These are phyloP conservation scores for Hydnum rufescens DNA, from an alignment of 768 basidiomycete species.

Conservation along the genomic window DNA sequence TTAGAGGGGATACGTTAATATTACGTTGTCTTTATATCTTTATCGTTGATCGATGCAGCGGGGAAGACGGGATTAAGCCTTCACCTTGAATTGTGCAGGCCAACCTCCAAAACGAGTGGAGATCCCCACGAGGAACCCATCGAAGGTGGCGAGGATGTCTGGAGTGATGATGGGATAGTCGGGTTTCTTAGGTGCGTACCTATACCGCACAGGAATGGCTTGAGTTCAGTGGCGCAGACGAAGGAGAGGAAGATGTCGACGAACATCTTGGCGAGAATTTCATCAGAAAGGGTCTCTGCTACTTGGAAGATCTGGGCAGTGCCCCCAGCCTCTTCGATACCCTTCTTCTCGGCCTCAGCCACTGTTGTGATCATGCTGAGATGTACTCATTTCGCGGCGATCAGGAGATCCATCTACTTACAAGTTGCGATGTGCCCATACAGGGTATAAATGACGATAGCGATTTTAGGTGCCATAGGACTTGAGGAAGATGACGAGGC, in stretches of 20 bases:
- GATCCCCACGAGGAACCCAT: slow-evolving; percentile 59
- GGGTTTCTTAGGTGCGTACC: slow-evolving; percentile 50
- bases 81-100: slow-evolving; percentile 40
- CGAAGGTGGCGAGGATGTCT: slow-evolving; percentile 33
- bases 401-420: slow-evolving; percentile 19
- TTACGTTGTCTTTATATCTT: not conserved
- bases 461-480: slow-evolving; percentile 3
- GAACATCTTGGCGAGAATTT: slow-evolving; percentile 48
- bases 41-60: not conserved
- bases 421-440: slow-evolving; percentile 54
- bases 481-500: not conserved
- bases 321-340: slow-evolving; percentile 26
- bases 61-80: too few species aligned
- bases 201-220: too few species aligned
- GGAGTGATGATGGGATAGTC: slow-evolving; percentile 48
- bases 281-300: slow-evolving; percentile 54
- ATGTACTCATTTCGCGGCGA: too few species aligned
- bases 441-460: slow-evolving; percentile 36
- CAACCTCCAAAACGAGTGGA: slow-evolving; percentile 68
- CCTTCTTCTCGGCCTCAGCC: slow-evolving; percentile 31
- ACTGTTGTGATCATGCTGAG: slow-evolving; percentile 23
- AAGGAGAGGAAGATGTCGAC: too few species aligned
- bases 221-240: too few species aligned
- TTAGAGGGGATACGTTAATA: not conserved
- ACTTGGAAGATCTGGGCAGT: slow-evolving; percentile 34